A percentile compares a stretch with the other conserved stretches of the same genome.
phyloP scores from a whole-genome alignment of 2,329 filamentous ascomycete genomes.

The Colletotrichum sp. region DNA sequence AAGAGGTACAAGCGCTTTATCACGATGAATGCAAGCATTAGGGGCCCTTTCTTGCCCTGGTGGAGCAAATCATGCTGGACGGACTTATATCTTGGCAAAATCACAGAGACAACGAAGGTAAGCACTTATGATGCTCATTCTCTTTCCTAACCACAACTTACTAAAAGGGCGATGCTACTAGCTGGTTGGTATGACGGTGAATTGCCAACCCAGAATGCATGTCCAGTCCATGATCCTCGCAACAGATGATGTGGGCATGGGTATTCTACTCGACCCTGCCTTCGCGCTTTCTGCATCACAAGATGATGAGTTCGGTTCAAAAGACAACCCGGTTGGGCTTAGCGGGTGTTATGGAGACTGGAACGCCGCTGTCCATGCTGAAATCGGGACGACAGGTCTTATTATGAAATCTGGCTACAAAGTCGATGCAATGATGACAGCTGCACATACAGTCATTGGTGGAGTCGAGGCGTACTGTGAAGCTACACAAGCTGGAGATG shows the following conservation, averaged over 20 bases:
- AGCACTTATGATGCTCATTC: neutral
- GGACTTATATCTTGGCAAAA: slow-evolving; percentile 32
- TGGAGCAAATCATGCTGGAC: slow-evolving; percentile 39
- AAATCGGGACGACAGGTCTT: slow-evolving; percentile 33
- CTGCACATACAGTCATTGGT: slow-evolving; percentile 24
- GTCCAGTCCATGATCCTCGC: slow-evolving; percentile 41
- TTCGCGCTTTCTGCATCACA: slow-evolving; percentile 20
- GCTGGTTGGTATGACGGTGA: slow-evolving; percentile 41
- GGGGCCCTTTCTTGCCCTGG: slow-evolving; percentile 40
- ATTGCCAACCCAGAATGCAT: slow-evolving; percentile 36
- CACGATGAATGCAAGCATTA: slow-evolving; percentile 36
- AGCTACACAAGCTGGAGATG: slow-evolving; percentile 23
- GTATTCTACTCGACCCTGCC: slow-evolving; percentile 34
- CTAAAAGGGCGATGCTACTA: slow-evolving; percentile 6
- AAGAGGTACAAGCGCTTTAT: slow-evolving; percentile 38
- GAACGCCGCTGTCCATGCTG: slow-evolving; percentile 30
- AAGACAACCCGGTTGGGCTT: slow-evolving; percentile 30
- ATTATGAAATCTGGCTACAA: slow-evolving; percentile 34
- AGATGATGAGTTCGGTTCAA: slow-evolving; percentile 27
- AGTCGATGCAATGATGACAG: slow-evolving; percentile 36
- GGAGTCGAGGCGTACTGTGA: neutral
- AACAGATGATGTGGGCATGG: slow-evolving; percentile 40
- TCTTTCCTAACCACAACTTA: neutral
- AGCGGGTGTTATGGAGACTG: slow-evolving; percentile 31
- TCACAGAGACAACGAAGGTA: slow-evolving; percentile 36